Percentiles rank a stretch among this genome's conserved stretches.
phyloP scores from a whole-genome alignment of 495 filamentous ascomycete species.

The Penicillium flavigenum region DNA sequence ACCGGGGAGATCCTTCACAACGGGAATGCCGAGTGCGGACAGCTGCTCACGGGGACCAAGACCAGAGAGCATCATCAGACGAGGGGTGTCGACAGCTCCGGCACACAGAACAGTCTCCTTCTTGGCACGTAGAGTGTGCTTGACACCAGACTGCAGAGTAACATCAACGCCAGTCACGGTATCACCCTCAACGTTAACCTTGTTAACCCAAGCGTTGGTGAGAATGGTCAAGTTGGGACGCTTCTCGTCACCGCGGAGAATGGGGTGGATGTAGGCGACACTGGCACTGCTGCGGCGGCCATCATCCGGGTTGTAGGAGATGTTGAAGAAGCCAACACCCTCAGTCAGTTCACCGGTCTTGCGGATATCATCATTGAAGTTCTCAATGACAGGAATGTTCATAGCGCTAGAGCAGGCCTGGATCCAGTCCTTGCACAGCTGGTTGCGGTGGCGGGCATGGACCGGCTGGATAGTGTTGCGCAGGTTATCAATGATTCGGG shows the following conservation, averaged over 20 bases:
- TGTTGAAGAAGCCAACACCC: slow-evolving; percentile 80
- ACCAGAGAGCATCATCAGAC: slow-evolving; percentile 73
- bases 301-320: slow-evolving; percentile 79
- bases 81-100: slow-evolving; percentile 74
- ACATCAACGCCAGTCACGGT: slow-evolving; percentile 65
- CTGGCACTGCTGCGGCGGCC: slow-evolving; percentile 75
- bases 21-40: slow-evolving; percentile 60
- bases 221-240: slow-evolving; percentile 75
- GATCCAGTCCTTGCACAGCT: slow-evolving; percentile 82
- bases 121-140: slow-evolving; percentile 59
- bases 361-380: slow-evolving; percentile 78
- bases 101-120: slow-evolving; percentile 75
- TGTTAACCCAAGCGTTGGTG: slow-evolving; percentile 76
- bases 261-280: slow-evolving; percentile 85
- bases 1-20: slow-evolving; percentile 69
- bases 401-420: slow-evolving; percentile 68
- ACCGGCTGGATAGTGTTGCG: slow-evolving; percentile 80
- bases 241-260: slow-evolving; percentile 72
- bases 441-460: slow-evolving; percentile 72
- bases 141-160: slow-evolving; percentile 62
- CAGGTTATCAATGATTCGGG: slow-evolving; percentile 69
- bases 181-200: slow-evolving; percentile 64
- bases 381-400: slow-evolving; percentile 70
- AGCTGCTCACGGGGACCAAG: slow-evolving; percentile 70
- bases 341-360: slow-evolving; percentile 64